Percentiles rank a stretch among this genome's conserved stretches.
Conservation (phyloP, 2,329 filamentous ascomycete genomes). For the Corniculantispora saksenae region DNA sequence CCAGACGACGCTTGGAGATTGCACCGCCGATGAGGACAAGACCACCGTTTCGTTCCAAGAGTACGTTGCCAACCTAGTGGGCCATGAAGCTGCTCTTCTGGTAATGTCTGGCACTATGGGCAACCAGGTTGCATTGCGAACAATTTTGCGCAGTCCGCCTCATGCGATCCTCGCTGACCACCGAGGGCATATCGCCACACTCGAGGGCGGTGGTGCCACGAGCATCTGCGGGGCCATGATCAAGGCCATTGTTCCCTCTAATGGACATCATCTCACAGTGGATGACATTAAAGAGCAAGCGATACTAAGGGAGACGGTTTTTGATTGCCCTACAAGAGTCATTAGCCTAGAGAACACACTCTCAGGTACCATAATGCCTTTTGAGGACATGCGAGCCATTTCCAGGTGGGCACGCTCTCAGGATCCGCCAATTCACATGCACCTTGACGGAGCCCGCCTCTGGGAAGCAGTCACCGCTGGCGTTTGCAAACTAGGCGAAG, state of each 20-base stretch:
- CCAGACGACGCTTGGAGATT: conserved; percentile 15
- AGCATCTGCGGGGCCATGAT: conserved; percentile 68
- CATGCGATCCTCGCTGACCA: conserved; percentile 74
- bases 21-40: conserved; percentile 16
- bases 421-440: conserved; percentile 57
- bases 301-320: conserved; percentile 65
- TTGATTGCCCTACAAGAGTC: conserved; percentile 73
- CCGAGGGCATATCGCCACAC: conserved; percentile 71
- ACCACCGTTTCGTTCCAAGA: conserved; percentile 56
- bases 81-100: conserved; percentile 70
- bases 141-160: conserved; percentile 71
- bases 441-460: conserved; percentile 73
- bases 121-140: conserved; percentile 76
- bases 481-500: conserved; percentile 64
- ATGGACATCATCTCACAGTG: conserved; percentile 70
- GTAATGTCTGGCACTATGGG: conserved; percentile 86
- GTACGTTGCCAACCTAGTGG: conserved; percentile 67
- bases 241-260: conserved; percentile 64
- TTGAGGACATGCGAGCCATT: conserved; percentile 68
- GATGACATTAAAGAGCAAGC: conserved; percentile 69
- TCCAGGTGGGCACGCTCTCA: conserved; percentile 63
- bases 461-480: conserved; percentile 34
- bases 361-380: conserved; percentile 71
- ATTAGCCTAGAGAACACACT: conserved; percentile 82
- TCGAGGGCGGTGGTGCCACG: conserved; percentile 64